These are phyloP conservation scores for Amanita exitialis DNA, from an alignment of 768 basidiomycete species.

Conservation along the genomic window DNA sequence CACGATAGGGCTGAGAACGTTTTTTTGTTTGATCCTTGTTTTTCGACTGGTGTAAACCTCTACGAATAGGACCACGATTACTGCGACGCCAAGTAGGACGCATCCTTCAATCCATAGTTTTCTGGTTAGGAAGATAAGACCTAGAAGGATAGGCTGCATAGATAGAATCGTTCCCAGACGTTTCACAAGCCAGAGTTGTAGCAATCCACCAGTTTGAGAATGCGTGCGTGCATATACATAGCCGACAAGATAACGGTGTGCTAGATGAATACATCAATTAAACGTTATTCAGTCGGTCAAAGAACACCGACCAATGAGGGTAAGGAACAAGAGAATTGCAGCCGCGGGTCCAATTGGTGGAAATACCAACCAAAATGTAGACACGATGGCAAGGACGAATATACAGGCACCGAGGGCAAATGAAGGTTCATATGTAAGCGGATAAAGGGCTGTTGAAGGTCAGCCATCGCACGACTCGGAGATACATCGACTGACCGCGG, in stretches of 20 bases:
- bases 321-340: conserved; percentile 51
- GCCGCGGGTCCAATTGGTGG: conserved; percentile 69
- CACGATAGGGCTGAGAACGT: conserved; percentile 45
- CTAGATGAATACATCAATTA: conserved; percentile 22
- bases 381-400: conserved; percentile 62
- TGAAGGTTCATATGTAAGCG: conserved; percentile 59
- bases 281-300: background rate
- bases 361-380: conserved; percentile 66
- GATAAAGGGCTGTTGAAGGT: conserved; percentile 46
- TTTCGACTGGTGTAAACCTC: conserved; percentile 48
- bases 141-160: conserved; percentile 67
- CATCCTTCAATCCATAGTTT: conserved; percentile 66
- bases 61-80: conserved; percentile 44
- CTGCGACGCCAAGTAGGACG: conserved; percentile 45
- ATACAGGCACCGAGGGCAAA: conserved; percentile 58
- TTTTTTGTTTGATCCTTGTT: conserved; percentile 35
- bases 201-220: conserved; percentile 65
- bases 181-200: conserved; percentile 69
- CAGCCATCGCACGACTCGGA: conserved; percentile 3
- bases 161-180: conserved; percentile 63
- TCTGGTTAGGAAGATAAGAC: conserved; percentile 60
- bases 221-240: conserved; percentile 69
- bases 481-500: conserved; percentile 40
- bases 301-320: conserved; percentile 46
- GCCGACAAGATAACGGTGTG: conserved; percentile 72